A percentile compares a stretch with the other conserved stretches of the same genome.
phyloP scores from a whole-genome alignment of 768 basidiomycete species.

The Rhodosporidiobolus sp. region DNA sequence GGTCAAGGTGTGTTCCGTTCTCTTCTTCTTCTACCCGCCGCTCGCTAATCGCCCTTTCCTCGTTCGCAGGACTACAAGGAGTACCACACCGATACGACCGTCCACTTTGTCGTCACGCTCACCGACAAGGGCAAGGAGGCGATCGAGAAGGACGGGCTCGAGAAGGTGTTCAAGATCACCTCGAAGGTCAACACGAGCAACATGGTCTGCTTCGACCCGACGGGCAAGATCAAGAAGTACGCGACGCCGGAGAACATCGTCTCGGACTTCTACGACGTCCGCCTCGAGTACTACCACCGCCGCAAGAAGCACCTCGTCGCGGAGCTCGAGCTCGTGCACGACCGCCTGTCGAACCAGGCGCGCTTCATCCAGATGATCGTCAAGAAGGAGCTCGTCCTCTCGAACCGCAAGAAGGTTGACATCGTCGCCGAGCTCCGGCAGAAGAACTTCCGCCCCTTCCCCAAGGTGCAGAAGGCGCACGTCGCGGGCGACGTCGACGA shows the following conservation, averaged over 20 bases:
- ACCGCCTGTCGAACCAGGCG: conserved; percentile 87
- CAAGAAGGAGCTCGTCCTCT: conserved; percentile 71
- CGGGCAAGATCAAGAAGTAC: conserved; percentile 94
- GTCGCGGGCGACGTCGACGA: conserved; percentile 64
- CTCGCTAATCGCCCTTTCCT: background rate
- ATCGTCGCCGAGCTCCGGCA: conserved; percentile 78
- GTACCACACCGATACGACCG: conserved; percentile 85
- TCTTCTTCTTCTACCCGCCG: background rate
- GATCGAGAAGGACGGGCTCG: conserved; percentile 81
- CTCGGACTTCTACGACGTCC: conserved; percentile 84
- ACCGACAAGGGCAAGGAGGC: conserved; percentile 72
- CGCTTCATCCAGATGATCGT: conserved; percentile 97
- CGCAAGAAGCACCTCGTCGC: conserved; percentile 89
- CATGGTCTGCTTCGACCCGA: conserved; percentile 98
- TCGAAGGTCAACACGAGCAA: conserved; percentile 82
- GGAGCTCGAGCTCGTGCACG: conserved; percentile 74
- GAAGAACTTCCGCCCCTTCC: conserved; percentile 85
- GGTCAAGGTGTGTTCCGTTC: conserved; percentile 61
- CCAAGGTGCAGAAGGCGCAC: conserved; percentile 69
- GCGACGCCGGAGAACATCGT: conserved; percentile 82
- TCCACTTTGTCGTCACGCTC: conserved; percentile 85
- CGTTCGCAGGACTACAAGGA: conserved; percentile 84
- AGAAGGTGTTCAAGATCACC: conserved; percentile 87
- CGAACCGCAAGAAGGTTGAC: conserved; percentile 81
- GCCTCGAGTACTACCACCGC: conserved; percentile 88